These are phyloP conservation scores for Penicillium sp. DNA, from an alignment of 2,329 filamentous ascomycete genomes.

Conservation along the genomic window DNA sequence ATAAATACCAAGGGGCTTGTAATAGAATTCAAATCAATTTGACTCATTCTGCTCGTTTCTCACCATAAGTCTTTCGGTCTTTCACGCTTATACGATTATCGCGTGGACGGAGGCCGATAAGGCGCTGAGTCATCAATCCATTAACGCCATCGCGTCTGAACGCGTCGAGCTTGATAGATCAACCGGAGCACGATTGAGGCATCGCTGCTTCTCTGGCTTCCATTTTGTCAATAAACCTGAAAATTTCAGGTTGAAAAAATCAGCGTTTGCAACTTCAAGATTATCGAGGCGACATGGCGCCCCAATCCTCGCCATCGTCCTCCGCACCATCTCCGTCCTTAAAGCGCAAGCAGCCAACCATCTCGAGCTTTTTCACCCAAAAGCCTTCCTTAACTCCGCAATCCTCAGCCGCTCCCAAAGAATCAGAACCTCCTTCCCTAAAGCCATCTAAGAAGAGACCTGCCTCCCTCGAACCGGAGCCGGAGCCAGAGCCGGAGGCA, in stretches of 20 bases:
- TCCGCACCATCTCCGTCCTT: slow-evolving; percentile 34
- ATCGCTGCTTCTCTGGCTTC: not conserved
- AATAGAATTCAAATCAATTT: not conserved
- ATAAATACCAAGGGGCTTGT: not conserved
- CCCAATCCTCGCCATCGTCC: slow-evolving; percentile 34
- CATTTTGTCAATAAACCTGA: not conserved
- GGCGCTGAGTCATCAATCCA: slow-evolving; percentile 23
- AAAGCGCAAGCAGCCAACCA: slow-evolving; percentile 62
- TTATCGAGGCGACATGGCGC: slow-evolving; percentile 27
- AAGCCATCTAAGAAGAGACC: slow-evolving; percentile 10
- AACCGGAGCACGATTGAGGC: slow-evolving; percentile 1
- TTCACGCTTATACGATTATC: not conserved
- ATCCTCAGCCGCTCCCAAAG: slow-evolving; percentile 13
- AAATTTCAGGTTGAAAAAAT: no score
- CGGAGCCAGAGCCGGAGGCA: slow-evolving; percentile 1
- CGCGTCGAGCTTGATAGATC: slow-evolving; percentile 34
- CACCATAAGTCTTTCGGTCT: not conserved
- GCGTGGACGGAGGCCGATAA: not conserved
- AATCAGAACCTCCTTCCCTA: slow-evolving; percentile 3
- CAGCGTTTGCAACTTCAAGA: not conserved
- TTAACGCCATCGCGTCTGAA: slow-evolving; percentile 31
- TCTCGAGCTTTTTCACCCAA: slow-evolving; percentile 81
- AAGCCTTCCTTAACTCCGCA: slow-evolving; percentile 41
- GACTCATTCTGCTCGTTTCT: not conserved
- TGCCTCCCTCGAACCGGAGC: slow-evolving; percentile 8